Base-by-base conservation (phyloP, 2,329 filamentous ascomycete species). In the Colletotrichum lentis region DNA sequence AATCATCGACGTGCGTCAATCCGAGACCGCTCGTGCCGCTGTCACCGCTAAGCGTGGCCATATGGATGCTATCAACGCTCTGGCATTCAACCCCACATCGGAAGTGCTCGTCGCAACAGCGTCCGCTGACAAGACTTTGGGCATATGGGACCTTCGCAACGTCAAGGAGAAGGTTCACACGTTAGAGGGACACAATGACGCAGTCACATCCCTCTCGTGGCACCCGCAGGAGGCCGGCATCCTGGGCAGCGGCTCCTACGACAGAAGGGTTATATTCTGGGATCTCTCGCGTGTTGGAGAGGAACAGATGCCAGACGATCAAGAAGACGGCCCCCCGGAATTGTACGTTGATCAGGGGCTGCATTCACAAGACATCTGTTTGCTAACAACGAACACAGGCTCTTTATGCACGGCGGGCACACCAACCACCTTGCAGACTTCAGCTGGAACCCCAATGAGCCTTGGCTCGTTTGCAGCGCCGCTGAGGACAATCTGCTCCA, bases 331-430 rank as follows among this genome's bases (percentile, higher is more conserved):
- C 0, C 92, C 94, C 1, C 95, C 96, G 59, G 96, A 99, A 80
- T 84, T 99, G 91, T 96, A 85, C 64, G 12, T 54, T 5, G 5
- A 16, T 50, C 24, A 22, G 24, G 18, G 12, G 27, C 61, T 18
- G 20, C 14, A n/a, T 24, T 18, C 46, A 5, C 24, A 35, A 41
- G 10, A 10, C 11, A 12, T 1, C 12, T 16, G 4, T 20, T 47
- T 68, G 58, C 73, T 77, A 71, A 77, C 71, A 71, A 5, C 20
- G 6, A 41, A 61, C 47, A 6, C 67, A 94, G 92, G 54, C 83
- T 99, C 1, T 99, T 99, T 81, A 98, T 99, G 94, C 96, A 99
- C 75, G 96, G 96, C 69, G 96, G 96, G 39, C 96, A 99, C 82
- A 99, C 96, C 12, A 97, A 97, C 80, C 91, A 96, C 72, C 88